Conservation (phyloP, 257 asterid species). For the Solanum paucissectum region DNA sequence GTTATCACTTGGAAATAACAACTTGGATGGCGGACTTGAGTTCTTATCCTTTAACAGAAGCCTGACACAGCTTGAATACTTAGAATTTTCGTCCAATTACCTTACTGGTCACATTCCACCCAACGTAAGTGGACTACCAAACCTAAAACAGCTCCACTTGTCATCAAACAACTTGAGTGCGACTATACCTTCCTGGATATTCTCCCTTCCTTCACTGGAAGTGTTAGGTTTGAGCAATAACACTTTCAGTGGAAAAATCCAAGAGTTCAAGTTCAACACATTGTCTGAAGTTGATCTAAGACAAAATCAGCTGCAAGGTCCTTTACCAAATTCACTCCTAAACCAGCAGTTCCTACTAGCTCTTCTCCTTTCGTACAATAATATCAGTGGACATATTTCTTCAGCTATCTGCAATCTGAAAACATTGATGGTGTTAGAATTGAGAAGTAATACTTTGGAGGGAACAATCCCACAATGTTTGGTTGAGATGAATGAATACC, state of each 20-base stretch:
- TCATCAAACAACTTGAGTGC: neutral
- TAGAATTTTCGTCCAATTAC: neutral
- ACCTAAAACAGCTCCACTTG: fast-evolving
- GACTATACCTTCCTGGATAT: neutral
- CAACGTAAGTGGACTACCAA: neutral
- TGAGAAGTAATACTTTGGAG: neutral
- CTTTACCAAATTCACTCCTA: too few relatives aligned
- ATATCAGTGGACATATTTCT: neutral
- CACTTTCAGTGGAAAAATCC: neutral
- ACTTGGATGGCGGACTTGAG: fast-evolving
- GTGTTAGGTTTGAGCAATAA: neutral
- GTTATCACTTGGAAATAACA: too few relatives aligned
- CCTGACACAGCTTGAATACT: fast-evolving
- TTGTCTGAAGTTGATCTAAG: fast-evolving
- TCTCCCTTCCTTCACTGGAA: neutral
- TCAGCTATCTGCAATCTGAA: neutral
- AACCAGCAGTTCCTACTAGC: fast-evolving
- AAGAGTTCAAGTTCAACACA: neutral
- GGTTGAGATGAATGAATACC: neutral
- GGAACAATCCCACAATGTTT: neutral
- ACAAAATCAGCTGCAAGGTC: neutral
- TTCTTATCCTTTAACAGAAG: too few relatives aligned
- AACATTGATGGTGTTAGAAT: fast-evolving
- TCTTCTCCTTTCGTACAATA: too few relatives aligned
- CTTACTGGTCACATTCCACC: neutral